Percentiles rank a stretch among this genome's conserved stretches.
Evolutionary conservation across 2,329 filamentous ascomycete genomes (phyloP).

Genomic region (Aspergillus brasiliensis): DNA sequence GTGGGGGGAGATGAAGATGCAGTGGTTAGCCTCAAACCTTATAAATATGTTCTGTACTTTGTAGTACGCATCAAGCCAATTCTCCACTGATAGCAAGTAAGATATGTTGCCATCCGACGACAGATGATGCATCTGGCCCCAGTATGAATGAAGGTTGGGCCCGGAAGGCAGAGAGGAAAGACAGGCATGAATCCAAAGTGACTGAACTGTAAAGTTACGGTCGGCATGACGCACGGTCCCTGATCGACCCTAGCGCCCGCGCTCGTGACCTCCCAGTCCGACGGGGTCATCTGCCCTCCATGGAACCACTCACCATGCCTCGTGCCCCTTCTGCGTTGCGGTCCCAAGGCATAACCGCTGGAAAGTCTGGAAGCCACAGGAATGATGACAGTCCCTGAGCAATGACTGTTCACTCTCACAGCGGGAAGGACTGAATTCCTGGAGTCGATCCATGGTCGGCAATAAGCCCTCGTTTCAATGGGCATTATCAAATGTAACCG

Average conservation of each 20-base stretch:
- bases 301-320: not conserved
- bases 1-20: no score
- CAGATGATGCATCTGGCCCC: no score
- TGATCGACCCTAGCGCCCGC: constrained; percentile 29
- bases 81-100: no score
- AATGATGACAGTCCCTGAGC: not conserved
- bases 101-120: no score
- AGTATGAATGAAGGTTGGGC: no score
- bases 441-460: constrained; percentile 4
- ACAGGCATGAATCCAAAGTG: no score
- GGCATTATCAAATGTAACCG: constrained; percentile 13
- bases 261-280: constrained; percentile 30
- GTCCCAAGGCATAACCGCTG: no score
- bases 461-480: not conserved
- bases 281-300: constrained; percentile 28
- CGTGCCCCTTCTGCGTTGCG: not conserved
- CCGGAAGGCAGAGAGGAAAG: no score
- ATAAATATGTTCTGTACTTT: no score
- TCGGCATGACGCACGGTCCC: constrained; percentile 27
- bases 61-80: no score
- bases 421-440: constrained; percentile 4
- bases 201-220: not conserved
- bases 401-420: not conserved
- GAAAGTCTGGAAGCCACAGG: no score
- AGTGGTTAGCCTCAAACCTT: no score